Evolutionary conservation across 2,329 filamentous ascomycete genomes (phyloP), one percentile per base, ranked within the genome.

Genomic region (Curvularia hawaiiensis): DNA sequence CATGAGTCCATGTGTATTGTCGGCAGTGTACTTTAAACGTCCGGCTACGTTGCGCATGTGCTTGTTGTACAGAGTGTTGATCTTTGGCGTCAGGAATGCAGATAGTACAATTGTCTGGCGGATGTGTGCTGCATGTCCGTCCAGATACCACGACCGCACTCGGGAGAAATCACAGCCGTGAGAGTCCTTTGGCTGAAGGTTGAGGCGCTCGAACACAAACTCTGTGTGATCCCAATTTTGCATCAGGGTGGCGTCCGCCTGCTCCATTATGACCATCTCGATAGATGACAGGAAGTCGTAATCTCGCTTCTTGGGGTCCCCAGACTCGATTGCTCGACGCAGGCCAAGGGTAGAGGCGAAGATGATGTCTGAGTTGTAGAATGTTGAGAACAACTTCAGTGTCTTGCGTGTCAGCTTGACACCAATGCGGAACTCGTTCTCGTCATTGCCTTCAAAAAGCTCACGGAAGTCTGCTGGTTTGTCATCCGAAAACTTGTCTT

Each of bases 171-270:
- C 95, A 70, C 92, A 96, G 63, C 90, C 93, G 75, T 97, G 93
- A 0, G 91, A 86, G 67, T 96, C 91, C 70, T 89, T 91, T 38
- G 95, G 94, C 69, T 96, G 91, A 22, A 90, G 83, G 75, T 99
- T 99, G 61, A 99, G 84, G 74, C 97, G 91, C 61, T 91, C 88
- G 71, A 98, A 93, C 67, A 97, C 90, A 74, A 90, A 91, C 75
- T 96, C 91, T 59, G 97, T 86, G 73, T 99, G 94, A 70, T 97
- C 92, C 93, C 94, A 98, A 75, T 97, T 98, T 76, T 99, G 95
- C 92, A 97, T 97, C 9, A 96, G 85, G 41, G 97, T 85, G 0
- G 92, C 92, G 76, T 98, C 93, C 12, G 92, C 90, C 77, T 98
- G 93, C 75, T 99, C 95, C 59, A 97, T 83, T 46, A 98, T 83